Evolutionary conservation across 345 rosid species (phyloP), one percentile per base, ranked within the genome.

Genomic region (Viola odorata): DNA sequence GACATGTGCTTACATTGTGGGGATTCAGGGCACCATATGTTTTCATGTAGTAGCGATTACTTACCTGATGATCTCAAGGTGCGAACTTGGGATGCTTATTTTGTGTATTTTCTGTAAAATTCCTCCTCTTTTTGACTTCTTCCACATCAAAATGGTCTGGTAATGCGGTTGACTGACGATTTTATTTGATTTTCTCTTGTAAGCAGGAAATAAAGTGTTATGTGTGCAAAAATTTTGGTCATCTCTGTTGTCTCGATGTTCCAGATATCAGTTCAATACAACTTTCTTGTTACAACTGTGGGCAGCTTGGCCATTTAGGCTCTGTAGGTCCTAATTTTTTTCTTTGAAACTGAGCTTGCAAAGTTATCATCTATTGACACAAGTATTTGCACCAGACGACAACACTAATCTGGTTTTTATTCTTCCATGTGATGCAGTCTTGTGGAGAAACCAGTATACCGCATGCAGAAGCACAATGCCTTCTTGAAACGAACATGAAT

Each of bases 371-470:
- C 47, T 44, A 11, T 44, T 6, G 9, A 11, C 12, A 44, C 7
- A 44, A 44, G 47, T 7, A 44, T 7, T 44, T 6, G 47, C 47
- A 44, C 3, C n/a, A 16, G 16, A n/a, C 8, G 54, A n/a, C 54
- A 1, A 51, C 6, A 6, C 11, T 8, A 51, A n/a, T 14, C 5
- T 14, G 54, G 81, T 85, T 83, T 77, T 88, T 58, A 80, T 80
- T 37, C 76, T 85, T 9, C 72, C 12, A 51, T 51, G 54, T n/a
- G 11, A 51, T 32, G 16, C n/a, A 51, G 54, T 51, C 54, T n/a
- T 51, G 54, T 51, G 54, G 36, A 51, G 54, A 11, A 16, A 51
- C 12, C 6, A 42, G 47, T 44, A 11, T 44, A 7, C 47, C 9
- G 47, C 45, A 11, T 44, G 47, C 47, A 44, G 47, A 3, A 0